Evolutionary conservation across 176 grass and related monocot species (phyloP).

Genomic region (Cymbopogon citratus): DNA sequence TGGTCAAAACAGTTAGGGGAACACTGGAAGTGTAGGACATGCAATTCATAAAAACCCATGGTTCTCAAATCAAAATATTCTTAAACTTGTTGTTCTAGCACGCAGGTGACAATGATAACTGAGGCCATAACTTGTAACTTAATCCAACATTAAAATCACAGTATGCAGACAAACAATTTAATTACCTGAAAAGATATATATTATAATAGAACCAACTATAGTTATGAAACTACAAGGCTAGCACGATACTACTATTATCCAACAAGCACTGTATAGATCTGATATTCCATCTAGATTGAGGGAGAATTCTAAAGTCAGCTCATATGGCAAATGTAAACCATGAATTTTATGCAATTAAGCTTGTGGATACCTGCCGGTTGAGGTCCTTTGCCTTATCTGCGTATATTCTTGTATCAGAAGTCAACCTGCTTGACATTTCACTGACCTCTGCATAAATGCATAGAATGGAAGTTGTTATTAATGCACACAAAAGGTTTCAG

Average conservation of each 20-base stretch:
- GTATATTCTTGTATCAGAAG: slow-evolving; percentile 81
- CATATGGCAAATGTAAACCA: background rate
- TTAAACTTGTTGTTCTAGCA: background rate
- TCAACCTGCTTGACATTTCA: slow-evolving; percentile 87
- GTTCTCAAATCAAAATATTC: background rate
- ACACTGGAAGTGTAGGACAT: background rate
- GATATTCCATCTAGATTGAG: background rate
- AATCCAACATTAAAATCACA: background rate
- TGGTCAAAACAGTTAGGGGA: background rate
- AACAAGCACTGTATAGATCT: background rate
- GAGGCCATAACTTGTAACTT: background rate
- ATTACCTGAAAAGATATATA: background rate
- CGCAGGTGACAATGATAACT: background rate
- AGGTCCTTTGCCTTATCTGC: slow-evolving; percentile 95
- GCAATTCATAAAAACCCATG: background rate
- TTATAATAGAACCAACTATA: background rate
- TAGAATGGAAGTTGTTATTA: slow-evolving; percentile 17
- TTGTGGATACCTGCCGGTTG: slow-evolving; percentile 68
- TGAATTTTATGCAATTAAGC: background rate
- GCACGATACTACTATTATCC: background rate
- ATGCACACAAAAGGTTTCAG: background rate
- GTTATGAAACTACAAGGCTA: background rate
- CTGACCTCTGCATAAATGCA: slow-evolving; percentile 82
- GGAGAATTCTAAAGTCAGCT: background rate
- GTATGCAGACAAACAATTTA: background rate